phyloP scores from a whole-genome alignment of 2,329 filamentous ascomycete genomes.

The Fusarium anthophilum region DNA sequence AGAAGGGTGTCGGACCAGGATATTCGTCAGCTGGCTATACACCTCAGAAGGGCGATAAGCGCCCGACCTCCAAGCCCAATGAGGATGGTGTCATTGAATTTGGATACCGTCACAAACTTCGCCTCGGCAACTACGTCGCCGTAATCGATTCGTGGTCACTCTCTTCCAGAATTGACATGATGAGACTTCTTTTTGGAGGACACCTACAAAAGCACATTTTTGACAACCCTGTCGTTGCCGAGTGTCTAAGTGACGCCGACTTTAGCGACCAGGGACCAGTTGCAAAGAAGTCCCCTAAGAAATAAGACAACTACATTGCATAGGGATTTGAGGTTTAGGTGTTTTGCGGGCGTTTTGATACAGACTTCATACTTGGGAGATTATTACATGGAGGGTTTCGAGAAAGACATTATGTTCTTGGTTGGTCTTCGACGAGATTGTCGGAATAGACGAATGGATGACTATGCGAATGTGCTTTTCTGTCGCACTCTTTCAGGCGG shows the following conservation, averaged over 20 bases:
- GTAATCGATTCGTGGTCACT: slow-evolving; percentile 63
- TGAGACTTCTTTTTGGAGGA: slow-evolving; percentile 59
- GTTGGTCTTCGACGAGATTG: background rate
- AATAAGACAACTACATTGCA: background rate
- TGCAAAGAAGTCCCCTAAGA: slow-evolving; percentile 19
- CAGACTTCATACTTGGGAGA: slow-evolving; percentile 14
- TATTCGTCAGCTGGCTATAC: slow-evolving; percentile 60
- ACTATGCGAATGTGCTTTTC: background rate
- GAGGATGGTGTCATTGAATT: slow-evolving; percentile 58
- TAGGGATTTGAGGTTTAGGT: background rate
- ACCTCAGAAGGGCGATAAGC: slow-evolving; percentile 53
- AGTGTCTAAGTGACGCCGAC: slow-evolving; percentile 51
- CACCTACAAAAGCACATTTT: slow-evolving; percentile 54
- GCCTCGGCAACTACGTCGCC: slow-evolving; percentile 56
- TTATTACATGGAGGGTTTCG: background rate
- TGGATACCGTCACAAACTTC: slow-evolving; percentile 63
- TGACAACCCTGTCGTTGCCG: slow-evolving; percentile 50
- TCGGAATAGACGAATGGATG: background rate
- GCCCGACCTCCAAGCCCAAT: slow-evolving; percentile 52
- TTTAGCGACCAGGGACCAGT: slow-evolving; percentile 42
- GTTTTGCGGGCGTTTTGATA: slow-evolving; percentile 21
- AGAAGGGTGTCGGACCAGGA: slow-evolving; percentile 62
- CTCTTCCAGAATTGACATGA: slow-evolving; percentile 57
- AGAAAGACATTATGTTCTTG: background rate
- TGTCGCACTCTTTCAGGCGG: background rate